Evolutionary conservation across 371 early-diverging fungal genomes (phyloP), one percentile per base, ranked within the genome.

Genomic region (Basidiobolus meristosporus): DNA sequence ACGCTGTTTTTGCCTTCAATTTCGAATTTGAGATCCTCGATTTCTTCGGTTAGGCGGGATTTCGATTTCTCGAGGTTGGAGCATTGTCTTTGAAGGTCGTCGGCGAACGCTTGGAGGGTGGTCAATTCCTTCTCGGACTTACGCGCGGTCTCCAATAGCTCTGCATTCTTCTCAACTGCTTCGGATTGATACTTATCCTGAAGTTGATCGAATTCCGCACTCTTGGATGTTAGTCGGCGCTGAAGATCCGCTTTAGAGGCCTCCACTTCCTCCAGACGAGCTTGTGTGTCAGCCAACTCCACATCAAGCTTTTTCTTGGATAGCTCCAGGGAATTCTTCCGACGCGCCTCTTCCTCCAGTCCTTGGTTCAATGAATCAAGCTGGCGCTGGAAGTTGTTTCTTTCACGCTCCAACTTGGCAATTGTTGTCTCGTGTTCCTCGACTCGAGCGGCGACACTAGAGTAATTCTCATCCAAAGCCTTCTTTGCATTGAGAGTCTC

Each of bases 1-100:
- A 60, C 51, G 42, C 57, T 60, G 48, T 77, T 70, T 43, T 81
- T 79, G n/a, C 74, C 65, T 46, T 84, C 82, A 23, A 66, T 49
- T 49, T 80, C 78, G 38, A 68, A 61, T 7, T 63, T 57, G 18
- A 79, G 54, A 44, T 84, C 82, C 53, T 82, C 80, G 10, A 77
- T 57, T 50, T 85, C 86, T 17, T 71, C 51, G 0, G 58, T 56
- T 6, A 82, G 55, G 1, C 77, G 60, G 0, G 52, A 39, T 41
- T 70, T 73, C 7, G 73, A 64, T 59, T 83, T 81, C 19, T 84
- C 85, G 17, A 75, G 48, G 22, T 60, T 64, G 19, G 51, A 44
- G 37, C 53, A 45, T 23, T 53, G 54, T 21, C 69, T 43, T 19
- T 65, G 65, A 18, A 67, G 45, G 40, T 83, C 82, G 20, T 67